A percentile compares a stretch with the other conserved stretches of the same genome.
Evolutionary conservation across 2,329 filamentous ascomycete species (phyloP).

Genomic region (Aspergillus novoparasiticus): DNA sequence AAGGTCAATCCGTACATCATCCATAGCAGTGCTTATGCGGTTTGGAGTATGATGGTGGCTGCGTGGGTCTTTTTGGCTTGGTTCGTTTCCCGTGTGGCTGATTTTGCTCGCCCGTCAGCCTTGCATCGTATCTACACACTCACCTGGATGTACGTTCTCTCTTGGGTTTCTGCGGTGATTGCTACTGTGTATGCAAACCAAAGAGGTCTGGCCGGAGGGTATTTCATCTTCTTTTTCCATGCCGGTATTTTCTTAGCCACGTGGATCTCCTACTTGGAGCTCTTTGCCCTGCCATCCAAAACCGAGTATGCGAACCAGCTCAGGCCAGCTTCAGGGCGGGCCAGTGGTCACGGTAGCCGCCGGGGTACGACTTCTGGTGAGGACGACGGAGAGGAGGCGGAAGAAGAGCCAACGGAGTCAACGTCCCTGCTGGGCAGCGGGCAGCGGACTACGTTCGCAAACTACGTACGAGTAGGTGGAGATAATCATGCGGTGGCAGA

Average conservation of each 20-base stretch:
- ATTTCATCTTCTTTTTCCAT: conserved; percentile 80
- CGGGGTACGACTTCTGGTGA: conserved; percentile 47
- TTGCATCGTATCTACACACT: conserved; percentile 79
- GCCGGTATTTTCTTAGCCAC: conserved; percentile 73
- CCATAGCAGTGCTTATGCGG: conserved; percentile 85
- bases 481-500: conserved; percentile 30
- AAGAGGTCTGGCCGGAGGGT: conserved; percentile 72
- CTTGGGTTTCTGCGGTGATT: conserved; percentile 72
- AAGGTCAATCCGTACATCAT: conserved; percentile 88
- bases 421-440: conserved; percentile 58
- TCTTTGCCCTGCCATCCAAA: conserved; percentile 75
- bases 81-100: conserved; percentile 77
- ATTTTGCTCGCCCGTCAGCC: conserved; percentile 80
- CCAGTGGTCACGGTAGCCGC: conserved; percentile 43
- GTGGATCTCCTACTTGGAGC: conserved; percentile 74
- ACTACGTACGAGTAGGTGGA: conserved; percentile 49
- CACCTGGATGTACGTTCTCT: conserved; percentile 79
- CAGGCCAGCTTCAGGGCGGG: conserved; percentile 44
- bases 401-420: conserved; percentile 54
- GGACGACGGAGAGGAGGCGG: conserved; percentile 41
- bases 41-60: conserved; percentile 86
- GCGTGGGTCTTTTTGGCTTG: conserved; percentile 80
- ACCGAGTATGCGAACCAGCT: conserved; percentile 66
- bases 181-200: conserved; percentile 77
- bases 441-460: conserved; percentile 57